A percentile compares a stretch with the other conserved stretches of the same genome.
phyloP scores from a whole-genome alignment of 345 rosid genomes.

The Moringa oleifera region DNA sequence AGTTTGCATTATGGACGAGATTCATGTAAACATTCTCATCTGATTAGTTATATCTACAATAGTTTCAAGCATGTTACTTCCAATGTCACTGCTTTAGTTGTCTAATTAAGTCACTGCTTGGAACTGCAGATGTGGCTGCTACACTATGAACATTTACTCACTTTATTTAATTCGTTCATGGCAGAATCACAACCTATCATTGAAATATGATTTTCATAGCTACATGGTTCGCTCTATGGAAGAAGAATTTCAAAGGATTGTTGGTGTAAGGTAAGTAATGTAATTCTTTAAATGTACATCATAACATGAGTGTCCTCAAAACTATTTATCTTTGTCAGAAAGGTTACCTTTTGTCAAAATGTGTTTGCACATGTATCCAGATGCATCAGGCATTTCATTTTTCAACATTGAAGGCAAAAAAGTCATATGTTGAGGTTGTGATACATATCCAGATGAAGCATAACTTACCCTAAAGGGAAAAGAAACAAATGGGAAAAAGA shows the following conservation, averaged over 20 bases:
- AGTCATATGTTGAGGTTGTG: too few relatives aligned
- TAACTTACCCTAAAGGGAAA: too few relatives aligned
- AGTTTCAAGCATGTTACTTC: neutral
- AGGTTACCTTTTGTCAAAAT: neutral
- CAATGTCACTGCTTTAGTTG: neutral
- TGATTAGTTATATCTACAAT: neutral
- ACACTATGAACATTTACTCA: slow-evolving; percentile 13
- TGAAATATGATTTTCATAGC: slow-evolving; percentile 82
- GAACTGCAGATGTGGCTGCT: neutral
- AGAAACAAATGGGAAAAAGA: too few relatives aligned
- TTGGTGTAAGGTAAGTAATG: slow-evolving; percentile 77
- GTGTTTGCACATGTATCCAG: too few relatives aligned
- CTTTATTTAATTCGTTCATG: slow-evolving; percentile 18
- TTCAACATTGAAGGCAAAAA: too few relatives aligned
- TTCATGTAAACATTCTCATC: too few relatives aligned
- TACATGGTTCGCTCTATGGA: slow-evolving; percentile 99
- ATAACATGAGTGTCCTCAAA: too few relatives aligned
- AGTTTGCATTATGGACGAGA: too few relatives aligned
- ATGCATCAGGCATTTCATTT: too few relatives aligned
- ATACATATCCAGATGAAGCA: too few relatives aligned
- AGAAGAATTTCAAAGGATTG: slow-evolving; percentile 91
- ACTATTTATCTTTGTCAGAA: neutral
- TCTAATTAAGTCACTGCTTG: neutral
- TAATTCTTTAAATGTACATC: neutral
- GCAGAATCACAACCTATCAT: slow-evolving; percentile 83